Evolutionary conservation across 2,329 filamentous ascomycete genomes (phyloP).

Genomic region (Paecilomyces sp.): DNA sequence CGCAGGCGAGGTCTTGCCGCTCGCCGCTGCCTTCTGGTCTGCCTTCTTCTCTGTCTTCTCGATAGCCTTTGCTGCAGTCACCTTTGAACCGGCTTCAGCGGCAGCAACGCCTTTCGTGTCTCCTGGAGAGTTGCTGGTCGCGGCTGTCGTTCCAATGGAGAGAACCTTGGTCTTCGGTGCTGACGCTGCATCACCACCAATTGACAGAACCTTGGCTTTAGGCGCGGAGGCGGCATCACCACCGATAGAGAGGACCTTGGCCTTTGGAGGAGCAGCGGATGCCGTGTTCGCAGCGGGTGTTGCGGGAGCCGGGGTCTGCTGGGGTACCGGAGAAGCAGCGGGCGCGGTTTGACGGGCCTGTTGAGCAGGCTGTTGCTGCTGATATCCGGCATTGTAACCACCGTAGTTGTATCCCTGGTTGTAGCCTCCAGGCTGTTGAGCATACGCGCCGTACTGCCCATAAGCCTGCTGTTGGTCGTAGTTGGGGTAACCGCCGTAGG

Average conservation of each 20-base stretch:
- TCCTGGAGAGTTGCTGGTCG: conserved; percentile 23
- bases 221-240: conserved; percentile 43
- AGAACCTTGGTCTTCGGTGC: conserved; percentile 66
- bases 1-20: conserved; percentile 71
- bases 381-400: conserved; percentile 32
- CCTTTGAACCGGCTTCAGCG: conserved; percentile 67
- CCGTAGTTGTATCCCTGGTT: conserved; percentile 41
- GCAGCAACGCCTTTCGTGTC: conserved; percentile 42
- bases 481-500: conserved; percentile 51
- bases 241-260: conserved; percentile 57
- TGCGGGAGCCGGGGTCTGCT: conserved; percentile 39
- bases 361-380: conserved; percentile 34
- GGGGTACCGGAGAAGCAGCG: conserved; percentile 37
- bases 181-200: conserved; percentile 46
- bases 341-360: conserved; percentile 45
- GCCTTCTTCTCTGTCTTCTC: conserved; percentile 76
- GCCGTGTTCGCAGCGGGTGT: conserved; percentile 17
- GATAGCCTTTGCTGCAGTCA: conserved; percentile 80
- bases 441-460: conserved; percentile 42
- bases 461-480: conserved; percentile 44
- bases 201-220: conserved; percentile 55
- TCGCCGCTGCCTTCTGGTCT: conserved; percentile 39
- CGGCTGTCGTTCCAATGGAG: conserved; percentile 55
- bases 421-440: conserved; percentile 39
- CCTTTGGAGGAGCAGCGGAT: conserved; percentile 37